These are phyloP conservation scores for Eucalyptus fibrosa DNA, from an alignment of 345 rosid genomes.

Conservation along the genomic window DNA sequence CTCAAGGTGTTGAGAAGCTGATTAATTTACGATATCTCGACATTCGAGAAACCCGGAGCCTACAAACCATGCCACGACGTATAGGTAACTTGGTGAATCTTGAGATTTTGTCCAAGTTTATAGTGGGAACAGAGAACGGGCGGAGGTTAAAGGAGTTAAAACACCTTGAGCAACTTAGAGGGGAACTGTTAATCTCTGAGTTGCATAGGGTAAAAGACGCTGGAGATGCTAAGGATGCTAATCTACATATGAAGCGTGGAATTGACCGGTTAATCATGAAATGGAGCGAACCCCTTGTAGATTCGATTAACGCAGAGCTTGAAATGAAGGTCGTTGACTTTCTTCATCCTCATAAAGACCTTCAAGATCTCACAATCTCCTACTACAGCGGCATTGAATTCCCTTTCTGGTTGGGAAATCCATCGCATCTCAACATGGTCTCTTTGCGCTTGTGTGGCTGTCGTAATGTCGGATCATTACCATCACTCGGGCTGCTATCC, in stretches of 20 bases:
- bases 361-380: not conserved
- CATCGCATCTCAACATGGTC: not conserved
- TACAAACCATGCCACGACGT: not conserved
- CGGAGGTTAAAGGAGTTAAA: not conserved
- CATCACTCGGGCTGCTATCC: slow-evolving; percentile 9
- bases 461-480: not conserved
- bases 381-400: not conserved
- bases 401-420: not conserved
- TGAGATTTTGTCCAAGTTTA: not conserved
- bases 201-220: not conserved
- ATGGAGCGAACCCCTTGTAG: not conserved
- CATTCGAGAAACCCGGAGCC: not conserved
- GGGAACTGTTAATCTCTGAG: not conserved
- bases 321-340: accelerated
- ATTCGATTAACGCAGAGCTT: not conserved
- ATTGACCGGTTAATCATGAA: not conserved
- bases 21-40: not conserved
- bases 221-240: not conserved
- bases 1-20: not conserved
- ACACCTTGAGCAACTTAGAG: not conserved
- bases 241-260: not conserved
- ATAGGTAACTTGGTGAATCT: not conserved
- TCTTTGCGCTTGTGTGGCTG: not conserved
- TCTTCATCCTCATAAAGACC: not conserved
- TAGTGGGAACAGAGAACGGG: not conserved